These are phyloP conservation scores for Candida gigantensis DNA, from an alignment of 1,139 yeast genomes.

Conservation along the genomic window DNA sequence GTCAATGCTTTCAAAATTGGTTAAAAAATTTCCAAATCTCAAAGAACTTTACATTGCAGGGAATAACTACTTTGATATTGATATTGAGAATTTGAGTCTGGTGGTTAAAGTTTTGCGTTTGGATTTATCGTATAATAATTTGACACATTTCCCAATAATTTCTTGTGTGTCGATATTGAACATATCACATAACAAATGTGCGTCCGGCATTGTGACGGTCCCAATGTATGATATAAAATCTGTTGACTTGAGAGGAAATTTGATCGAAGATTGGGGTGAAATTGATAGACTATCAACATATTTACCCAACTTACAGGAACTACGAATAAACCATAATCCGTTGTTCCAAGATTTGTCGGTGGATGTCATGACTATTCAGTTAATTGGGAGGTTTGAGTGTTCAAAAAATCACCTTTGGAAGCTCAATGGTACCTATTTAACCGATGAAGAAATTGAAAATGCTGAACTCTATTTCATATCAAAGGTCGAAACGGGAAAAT, in stretches of 20 bases:
- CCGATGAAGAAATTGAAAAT: slow-evolving; percentile 51
- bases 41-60: slow-evolving; percentile 47
- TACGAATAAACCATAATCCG: slow-evolving; percentile 58
- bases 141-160: slow-evolving; percentile 33
- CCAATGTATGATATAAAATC: slow-evolving; percentile 10
- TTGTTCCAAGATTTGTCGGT: slow-evolving; percentile 35
- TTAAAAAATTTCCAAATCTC: slow-evolving; percentile 45
- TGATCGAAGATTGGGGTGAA: slow-evolving; percentile 45
- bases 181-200: slow-evolving; percentile 27
- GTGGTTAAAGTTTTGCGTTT: slow-evolving; percentile 22
- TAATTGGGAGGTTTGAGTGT: slow-evolving; percentile 53
- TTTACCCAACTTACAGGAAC: slow-evolving; percentile 40
- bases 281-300: slow-evolving; percentile 40
- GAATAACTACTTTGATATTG: slow-evolving; percentile 38
- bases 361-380: slow-evolving; percentile 38
- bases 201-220: slow-evolving; percentile 13
- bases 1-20: slow-evolving; percentile 17
- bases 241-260: slow-evolving; percentile 53
- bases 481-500: slow-evolving; percentile 39
- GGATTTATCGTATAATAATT: slow-evolving; percentile 49
- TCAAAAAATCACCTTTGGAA: slow-evolving; percentile 24
- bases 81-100: slow-evolving; percentile 14
- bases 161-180: slow-evolving; percentile 15
- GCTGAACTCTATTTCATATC: slow-evolving; percentile 70
- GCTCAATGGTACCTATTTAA: slow-evolving; percentile 59